These are phyloP conservation scores for Hypoxylon sp. DNA, from an alignment of 2,329 filamentous ascomycete species.

Conservation along the genomic window DNA sequence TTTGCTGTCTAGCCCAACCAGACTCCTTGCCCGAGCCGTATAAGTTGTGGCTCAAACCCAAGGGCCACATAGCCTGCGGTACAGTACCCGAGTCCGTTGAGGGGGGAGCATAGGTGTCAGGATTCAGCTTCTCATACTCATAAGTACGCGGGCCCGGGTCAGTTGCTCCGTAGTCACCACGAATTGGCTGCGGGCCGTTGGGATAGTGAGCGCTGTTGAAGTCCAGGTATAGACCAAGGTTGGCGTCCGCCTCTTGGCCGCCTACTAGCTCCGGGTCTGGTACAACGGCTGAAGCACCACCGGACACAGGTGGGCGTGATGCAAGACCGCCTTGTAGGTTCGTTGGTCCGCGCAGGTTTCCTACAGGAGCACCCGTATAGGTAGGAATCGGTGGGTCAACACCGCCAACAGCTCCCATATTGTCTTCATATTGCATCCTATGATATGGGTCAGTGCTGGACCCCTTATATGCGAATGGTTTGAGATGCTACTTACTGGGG, in stretches of 20 bases:
- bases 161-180: constrained; percentile 64
- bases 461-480: not conserved
- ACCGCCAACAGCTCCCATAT: constrained; percentile 60
- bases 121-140: constrained; percentile 67
- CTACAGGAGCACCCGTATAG: constrained; percentile 55
- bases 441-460: constrained; percentile 24
- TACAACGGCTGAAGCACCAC: constrained; percentile 59
- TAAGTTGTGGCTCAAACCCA: constrained; percentile 66
- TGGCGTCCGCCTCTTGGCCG: constrained; percentile 65
- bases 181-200: constrained; percentile 68
- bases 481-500: constrained; percentile 34
- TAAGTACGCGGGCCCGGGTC: constrained; percentile 68
- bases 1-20: constrained; percentile 71
- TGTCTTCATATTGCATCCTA: constrained; percentile 61
- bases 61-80: constrained; percentile 66
- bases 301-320: constrained; percentile 56
- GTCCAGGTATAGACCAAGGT: constrained; percentile 68
- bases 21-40: constrained; percentile 60
- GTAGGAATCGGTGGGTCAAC: constrained; percentile 58
- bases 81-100: constrained; percentile 66
- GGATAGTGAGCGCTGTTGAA: constrained; percentile 61
- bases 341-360: constrained; percentile 59
- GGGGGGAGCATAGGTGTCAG: constrained; percentile 68
- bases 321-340: constrained; percentile 60
- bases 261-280: constrained; percentile 59